Evolutionary conservation across 2,329 filamentous ascomycete species (phyloP).

Genomic region (Annulohypoxylon truncatum): DNA sequence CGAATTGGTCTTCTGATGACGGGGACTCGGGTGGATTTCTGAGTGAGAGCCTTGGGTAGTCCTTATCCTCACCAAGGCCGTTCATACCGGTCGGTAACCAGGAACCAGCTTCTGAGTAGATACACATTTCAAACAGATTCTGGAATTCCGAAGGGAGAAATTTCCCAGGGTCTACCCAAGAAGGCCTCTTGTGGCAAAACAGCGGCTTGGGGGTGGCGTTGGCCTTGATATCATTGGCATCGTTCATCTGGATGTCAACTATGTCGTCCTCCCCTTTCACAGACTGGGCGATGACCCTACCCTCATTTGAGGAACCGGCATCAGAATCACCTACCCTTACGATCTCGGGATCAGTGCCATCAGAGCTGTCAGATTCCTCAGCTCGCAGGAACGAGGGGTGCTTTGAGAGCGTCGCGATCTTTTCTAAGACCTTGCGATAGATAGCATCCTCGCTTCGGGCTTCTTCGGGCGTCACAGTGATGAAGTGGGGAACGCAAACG

Average conservation of each 20-base stretch:
- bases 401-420: constrained; percentile 81
- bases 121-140: constrained; percentile 81
- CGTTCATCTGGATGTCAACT: constrained; percentile 89
- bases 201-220: constrained; percentile 46
- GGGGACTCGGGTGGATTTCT: constrained; percentile 57
- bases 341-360: constrained; percentile 74
- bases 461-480: constrained; percentile 80
- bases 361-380: constrained; percentile 59
- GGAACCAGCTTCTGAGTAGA: constrained; percentile 68
- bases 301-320: constrained; percentile 73
- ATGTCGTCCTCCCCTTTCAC: constrained; percentile 90
- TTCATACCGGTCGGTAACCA: constrained; percentile 78
- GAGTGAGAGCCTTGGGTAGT: constrained; percentile 65
- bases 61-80: constrained; percentile 67
- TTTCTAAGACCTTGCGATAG: constrained; percentile 81
- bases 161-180: constrained; percentile 63
- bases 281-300: constrained; percentile 79
- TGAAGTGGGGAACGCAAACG: constrained; percentile 69
- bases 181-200: constrained; percentile 63
- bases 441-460: constrained; percentile 75
- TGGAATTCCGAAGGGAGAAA: constrained; percentile 73
- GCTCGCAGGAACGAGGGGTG: constrained; percentile 70
- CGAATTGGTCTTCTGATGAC: constrained; percentile 60
- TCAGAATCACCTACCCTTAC: constrained; percentile 73
- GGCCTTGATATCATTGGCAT: constrained; percentile 58